Percentiles rank a stretch among this genome's conserved stretches.
These are phyloP conservation scores for Aspergillus hiratsukae DNA, from an alignment of 2,329 filamentous ascomycete species.

Conservation along the genomic window DNA sequence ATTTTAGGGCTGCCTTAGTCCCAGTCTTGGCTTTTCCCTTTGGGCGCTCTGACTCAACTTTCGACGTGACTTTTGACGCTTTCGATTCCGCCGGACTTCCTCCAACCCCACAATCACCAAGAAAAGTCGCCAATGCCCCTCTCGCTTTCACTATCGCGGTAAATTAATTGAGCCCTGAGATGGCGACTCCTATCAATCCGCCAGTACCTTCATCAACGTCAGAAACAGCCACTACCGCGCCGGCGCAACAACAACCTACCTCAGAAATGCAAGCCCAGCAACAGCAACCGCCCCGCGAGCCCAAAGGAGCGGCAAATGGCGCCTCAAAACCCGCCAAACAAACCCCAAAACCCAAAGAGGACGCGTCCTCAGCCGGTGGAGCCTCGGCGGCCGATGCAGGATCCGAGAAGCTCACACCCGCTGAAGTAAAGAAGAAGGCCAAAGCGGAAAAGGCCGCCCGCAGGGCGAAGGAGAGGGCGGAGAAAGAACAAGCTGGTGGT, in stretches of 20 bases:
- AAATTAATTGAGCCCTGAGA: slow-evolving; percentile 18
- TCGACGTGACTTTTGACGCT: slow-evolving; percentile 28
- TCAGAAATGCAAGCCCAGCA: slow-evolving; percentile 12
- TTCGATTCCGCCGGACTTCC: slow-evolving; percentile 10
- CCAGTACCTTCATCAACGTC: slow-evolving; percentile 13
- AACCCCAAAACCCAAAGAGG: slow-evolving; percentile 21
- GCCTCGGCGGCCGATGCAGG: slow-evolving; percentile 21
- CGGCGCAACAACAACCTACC: slow-evolving; percentile 16
- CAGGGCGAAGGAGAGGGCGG: slow-evolving; percentile 65
- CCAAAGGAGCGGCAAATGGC: slow-evolving; percentile 18
- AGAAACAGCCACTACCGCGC: slow-evolving; percentile 13
- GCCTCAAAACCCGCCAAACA: slow-evolving; percentile 20
- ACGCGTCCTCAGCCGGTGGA: slow-evolving; percentile 17
- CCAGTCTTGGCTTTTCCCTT: slow-evolving; percentile 14
- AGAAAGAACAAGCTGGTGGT: slow-evolving; percentile 41
- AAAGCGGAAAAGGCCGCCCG: slow-evolving; percentile 90
- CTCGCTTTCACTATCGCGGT: slow-evolving; percentile 16
- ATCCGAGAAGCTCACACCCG: slow-evolving; percentile 42
- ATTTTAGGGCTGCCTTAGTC: slow-evolving; percentile 23
- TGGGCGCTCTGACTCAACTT: slow-evolving; percentile 14
- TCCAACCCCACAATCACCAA: slow-evolving; percentile 20
- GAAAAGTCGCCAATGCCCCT: slow-evolving; percentile 26
- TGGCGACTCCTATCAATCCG: slow-evolving; percentile 24
- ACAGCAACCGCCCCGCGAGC: slow-evolving; percentile 20
- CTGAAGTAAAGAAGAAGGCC: slow-evolving; percentile 80